Conservation (phyloP, 441 rosid genomes). For the Gossypium trilobum region DNA sequence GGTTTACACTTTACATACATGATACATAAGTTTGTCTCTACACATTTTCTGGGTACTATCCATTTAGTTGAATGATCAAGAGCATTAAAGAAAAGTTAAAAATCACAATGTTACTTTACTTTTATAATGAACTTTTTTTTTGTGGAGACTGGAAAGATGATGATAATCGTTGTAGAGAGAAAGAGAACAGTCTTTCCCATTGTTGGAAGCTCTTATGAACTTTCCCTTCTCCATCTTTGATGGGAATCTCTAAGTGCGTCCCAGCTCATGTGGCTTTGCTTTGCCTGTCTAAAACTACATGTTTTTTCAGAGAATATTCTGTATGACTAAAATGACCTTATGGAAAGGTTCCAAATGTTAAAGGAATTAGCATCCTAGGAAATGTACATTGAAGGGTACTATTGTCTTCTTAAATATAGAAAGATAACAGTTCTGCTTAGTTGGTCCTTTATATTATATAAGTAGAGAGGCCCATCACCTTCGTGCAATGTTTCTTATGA, state of each 20-base stretch:
- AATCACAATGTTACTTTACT: not conserved
- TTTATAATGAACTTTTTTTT: not conserved
- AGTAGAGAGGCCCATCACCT: not conserved
- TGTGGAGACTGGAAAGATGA: not conserved
- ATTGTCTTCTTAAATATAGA: conserved; percentile 15
- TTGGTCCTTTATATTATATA: conserved; percentile 12
- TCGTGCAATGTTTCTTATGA: not conserved
- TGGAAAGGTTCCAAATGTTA: not conserved
- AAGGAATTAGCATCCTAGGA: conserved; percentile 15
- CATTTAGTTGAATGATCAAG: conserved; percentile 1
- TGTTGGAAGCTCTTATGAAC: not conserved
- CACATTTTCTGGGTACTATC: not conserved
- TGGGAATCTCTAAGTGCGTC: conserved; percentile 36
- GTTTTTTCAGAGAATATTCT: conserved; percentile 3
- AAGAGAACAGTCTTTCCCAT: not conserved
- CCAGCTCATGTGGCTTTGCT: conserved; percentile 36
- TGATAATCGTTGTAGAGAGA: conserved; percentile 8
- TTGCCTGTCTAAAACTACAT: not conserved
- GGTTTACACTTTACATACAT: not conserved
- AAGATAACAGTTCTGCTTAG: conserved; percentile 3
- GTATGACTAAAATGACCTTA: conserved; percentile 32
- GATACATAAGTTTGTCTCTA: not conserved
- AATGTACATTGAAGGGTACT: conserved; percentile 15
- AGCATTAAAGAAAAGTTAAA: not conserved
- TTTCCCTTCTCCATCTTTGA: conserved; percentile 15